Base-by-base conservation (phyloP, 1,284 basidiomycete genomes). In the Irpex lacteus region DNA sequence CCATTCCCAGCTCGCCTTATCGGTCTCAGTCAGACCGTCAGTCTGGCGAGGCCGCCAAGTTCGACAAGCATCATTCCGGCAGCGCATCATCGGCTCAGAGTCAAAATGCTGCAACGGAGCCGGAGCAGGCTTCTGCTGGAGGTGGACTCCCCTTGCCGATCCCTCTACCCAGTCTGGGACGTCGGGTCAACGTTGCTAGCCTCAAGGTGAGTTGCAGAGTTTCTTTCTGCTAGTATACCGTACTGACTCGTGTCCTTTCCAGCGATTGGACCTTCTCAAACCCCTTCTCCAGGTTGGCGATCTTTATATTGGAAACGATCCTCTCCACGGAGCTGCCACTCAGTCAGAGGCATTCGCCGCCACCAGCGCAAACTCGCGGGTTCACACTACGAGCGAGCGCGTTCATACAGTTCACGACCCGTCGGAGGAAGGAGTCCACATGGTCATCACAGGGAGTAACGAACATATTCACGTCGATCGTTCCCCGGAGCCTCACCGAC, bases 1-100 rank as follows among this genome's bases (percentile, higher is more conserved):
- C 74, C 19, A 72, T 82, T 64, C 75, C 75, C 26, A 65, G 70
- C 32, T 15, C 8, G 32, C 32, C 54, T 15, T 21, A 56, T 9
- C 26, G 54, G 18, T 63, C 6, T 60, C 52, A 21, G 61, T 6
- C 19, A 59, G 59, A 58, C 54, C 59, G 36, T 18, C 63, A 68
- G 57, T 66, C 67, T 19, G 53, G 59, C 44, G 62, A 64, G 56
- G 59, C 56, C 5, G 66, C 66, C 62, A 70, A 70, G 64, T 67
- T 66, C 36, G n/a, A 37, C 34, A 32, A 32, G 54, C 54, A 56
- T 3, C 54, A 36, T 56, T 13, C 26, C 59, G 19, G n/a, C 21
- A 19, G 19, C 19, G 15, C 59, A 15, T 52, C 49, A 38, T 52
- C 40, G 40, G 40, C 59, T 11, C 34, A 34, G 44, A 60, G 21